These are phyloP conservation scores for Garcia nutans DNA, from an alignment of 345 rosid species.

Conservation along the genomic window DNA sequence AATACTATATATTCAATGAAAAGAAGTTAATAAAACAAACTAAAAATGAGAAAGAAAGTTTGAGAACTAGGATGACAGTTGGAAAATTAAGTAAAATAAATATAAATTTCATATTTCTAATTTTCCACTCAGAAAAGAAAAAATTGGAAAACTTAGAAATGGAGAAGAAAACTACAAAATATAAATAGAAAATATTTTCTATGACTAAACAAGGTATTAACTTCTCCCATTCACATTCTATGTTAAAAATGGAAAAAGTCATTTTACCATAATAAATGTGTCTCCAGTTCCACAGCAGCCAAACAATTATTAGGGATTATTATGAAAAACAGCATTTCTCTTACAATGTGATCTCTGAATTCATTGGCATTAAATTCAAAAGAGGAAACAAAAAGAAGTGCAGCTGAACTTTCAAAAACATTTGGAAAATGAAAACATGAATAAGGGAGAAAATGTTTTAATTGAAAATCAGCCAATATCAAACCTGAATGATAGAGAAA, in stretches of 20 bases:
- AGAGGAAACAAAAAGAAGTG: background rate
- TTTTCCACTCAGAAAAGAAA: too few species aligned
- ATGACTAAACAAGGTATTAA: background rate
- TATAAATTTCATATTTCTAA: too few species aligned
- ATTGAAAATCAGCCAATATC: background rate
- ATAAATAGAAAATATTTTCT: too few species aligned
- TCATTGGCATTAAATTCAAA: background rate
- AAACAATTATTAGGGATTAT: background rate
- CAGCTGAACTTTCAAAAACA: background rate
- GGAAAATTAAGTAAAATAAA: too few species aligned
- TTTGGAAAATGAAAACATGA: background rate
- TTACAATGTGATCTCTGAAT: background rate
- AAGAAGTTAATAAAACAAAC: too few species aligned
- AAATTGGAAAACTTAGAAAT: too few species aligned
- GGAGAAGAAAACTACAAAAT: too few species aligned
- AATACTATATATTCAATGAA: too few species aligned
- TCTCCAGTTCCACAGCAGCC: background rate
- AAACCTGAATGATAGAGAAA: slow-evolving; percentile 88
- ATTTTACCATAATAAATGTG: background rate
- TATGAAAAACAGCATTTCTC: background rate
- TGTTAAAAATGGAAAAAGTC: background rate
- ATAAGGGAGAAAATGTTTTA: background rate
- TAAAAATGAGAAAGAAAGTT: too few species aligned
- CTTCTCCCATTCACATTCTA: background rate
- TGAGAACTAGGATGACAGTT: too few species aligned